phyloP scores from a whole-genome alignment of 345 rosid genomes.

The Salix koriyanagi region DNA sequence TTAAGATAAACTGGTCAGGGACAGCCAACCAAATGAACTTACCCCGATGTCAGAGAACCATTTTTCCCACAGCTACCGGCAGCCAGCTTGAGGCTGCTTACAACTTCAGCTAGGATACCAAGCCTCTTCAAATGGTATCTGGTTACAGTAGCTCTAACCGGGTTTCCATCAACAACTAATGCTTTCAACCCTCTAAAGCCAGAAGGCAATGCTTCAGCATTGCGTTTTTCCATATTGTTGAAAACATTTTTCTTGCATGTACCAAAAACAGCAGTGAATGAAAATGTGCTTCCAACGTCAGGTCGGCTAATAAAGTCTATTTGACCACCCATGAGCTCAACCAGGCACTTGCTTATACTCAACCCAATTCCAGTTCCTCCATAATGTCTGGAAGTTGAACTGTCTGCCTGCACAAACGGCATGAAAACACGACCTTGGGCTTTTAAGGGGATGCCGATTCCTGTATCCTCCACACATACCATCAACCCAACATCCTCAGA shows the following conservation, averaged over 20 bases:
- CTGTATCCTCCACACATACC: slow-evolving; percentile 91
- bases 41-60: slow-evolving; percentile 53
- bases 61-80: slow-evolving; percentile 39
- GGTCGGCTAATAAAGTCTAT: slow-evolving; percentile 79
- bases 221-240: slow-evolving; percentile 41
- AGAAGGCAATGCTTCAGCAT: slow-evolving; percentile 62
- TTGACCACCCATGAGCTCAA: slow-evolving; percentile 90
- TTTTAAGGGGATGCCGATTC: slow-evolving; percentile 77
- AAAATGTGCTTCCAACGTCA: slow-evolving; percentile 80
- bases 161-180: slow-evolving; percentile 72
- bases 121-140: slow-evolving; percentile 87
- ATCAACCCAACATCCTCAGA: slow-evolving; percentile 54
- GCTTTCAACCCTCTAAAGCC: slow-evolving; percentile 78
- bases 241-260: slow-evolving; percentile 38
- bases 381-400: slow-evolving; percentile 83
- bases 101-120: slow-evolving; percentile 68
- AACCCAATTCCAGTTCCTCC: slow-evolving; percentile 99
- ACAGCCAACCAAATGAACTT: slow-evolving; percentile 15
- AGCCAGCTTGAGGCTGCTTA: slow-evolving; percentile 41
- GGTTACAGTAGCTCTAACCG: slow-evolving; percentile 88
- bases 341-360: slow-evolving; percentile 92
- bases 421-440: slow-evolving; percentile 88
- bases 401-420: slow-evolving; percentile 98
- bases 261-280: slow-evolving; percentile 63
- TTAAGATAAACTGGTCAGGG: neutral